Conservation (phyloP, 768 basidiomycete species). For the Phylloporus rhodoxanthus region DNA sequence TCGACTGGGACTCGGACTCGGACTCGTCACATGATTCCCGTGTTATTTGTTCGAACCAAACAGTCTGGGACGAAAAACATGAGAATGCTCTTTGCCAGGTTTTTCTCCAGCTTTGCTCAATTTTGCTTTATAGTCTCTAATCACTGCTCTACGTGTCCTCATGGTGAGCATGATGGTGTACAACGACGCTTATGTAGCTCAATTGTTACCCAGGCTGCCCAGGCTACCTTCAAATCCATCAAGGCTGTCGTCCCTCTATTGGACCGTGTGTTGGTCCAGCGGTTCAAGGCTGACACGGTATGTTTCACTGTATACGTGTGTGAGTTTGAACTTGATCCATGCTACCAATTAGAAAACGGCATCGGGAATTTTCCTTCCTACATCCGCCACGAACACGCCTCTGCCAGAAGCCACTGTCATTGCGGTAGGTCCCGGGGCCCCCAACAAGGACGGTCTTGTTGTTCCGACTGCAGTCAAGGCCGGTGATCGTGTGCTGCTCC, state of each 20-base stretch:
- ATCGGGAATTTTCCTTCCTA: conserved; percentile 91
- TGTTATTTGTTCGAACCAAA: conserved; percentile 28
- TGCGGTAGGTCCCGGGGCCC: conserved; percentile 92
- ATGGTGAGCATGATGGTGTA: conserved; percentile 24
- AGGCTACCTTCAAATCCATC: conserved; percentile 95
- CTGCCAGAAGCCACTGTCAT: conserved; percentile 97
- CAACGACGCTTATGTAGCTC: not conserved
- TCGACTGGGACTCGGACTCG: too few species aligned
- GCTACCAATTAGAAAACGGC: conserved; percentile 83
- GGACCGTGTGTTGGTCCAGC: conserved; percentile 95
- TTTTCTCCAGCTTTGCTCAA: conserved; percentile 26
- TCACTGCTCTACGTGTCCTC: conserved; percentile 7
- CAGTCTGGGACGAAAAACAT: conserved; percentile 18
- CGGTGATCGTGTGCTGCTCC: conserved; percentile 89
- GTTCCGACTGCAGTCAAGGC: conserved; percentile 73
- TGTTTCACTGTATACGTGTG: not conserved
- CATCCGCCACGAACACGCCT: conserved; percentile 74
- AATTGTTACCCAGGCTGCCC: conserved; percentile 53
- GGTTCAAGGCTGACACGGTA: conserved; percentile 95
- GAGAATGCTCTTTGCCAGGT: conserved; percentile 5
- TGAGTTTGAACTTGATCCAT: not conserved
- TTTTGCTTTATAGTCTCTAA: conserved; percentile 6
- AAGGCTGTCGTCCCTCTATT: conserved; percentile 84
- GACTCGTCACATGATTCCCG: conserved; percentile 20
- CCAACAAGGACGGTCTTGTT: conserved; percentile 75